A percentile compares a stretch with the other conserved stretches of the same genome.
Conservation (phyloP, 306 rosid species). For the Biancaea sappan region DNA sequence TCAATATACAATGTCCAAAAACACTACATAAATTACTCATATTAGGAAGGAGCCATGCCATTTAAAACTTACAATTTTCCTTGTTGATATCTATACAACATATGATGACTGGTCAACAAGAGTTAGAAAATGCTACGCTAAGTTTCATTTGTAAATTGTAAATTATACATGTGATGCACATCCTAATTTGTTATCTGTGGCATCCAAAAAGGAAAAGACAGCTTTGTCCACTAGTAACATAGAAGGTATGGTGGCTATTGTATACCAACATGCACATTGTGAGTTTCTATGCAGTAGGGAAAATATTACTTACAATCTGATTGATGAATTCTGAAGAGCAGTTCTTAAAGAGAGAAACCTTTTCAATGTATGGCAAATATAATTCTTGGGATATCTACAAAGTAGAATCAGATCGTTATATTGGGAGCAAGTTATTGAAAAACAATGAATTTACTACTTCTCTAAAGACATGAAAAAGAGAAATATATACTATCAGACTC, state of each 20-base stretch:
- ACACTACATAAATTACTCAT: background rate
- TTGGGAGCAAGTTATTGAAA: background rate
- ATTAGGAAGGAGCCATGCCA: background rate
- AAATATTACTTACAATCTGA: conserved; percentile 71
- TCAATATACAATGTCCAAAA: background rate
- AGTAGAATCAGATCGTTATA: conserved; percentile 5
- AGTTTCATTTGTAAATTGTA: conserved; percentile 23
- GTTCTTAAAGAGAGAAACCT: conserved; percentile 70
- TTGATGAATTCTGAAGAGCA: conserved; percentile 91
- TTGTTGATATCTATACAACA: background rate
- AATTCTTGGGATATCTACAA: conserved; percentile 84
- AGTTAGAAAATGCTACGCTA: background rate
- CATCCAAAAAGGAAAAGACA: background rate
- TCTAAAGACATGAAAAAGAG: conserved; percentile 4
- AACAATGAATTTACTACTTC: background rate
- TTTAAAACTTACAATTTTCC: background rate
- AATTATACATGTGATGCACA: background rate
- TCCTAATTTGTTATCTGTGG: background rate
- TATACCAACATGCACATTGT: conserved; percentile 15
- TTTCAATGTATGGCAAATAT: conserved; percentile 62
- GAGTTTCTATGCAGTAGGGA: conserved; percentile 2
- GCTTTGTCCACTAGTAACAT: background rate
- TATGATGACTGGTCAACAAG: background rate
- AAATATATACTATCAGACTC: background rate
- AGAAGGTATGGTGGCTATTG: background rate